These are phyloP conservation scores for Fusarium tupiense DNA, from an alignment of 2,329 filamentous ascomycete genomes.

Conservation along the genomic window DNA sequence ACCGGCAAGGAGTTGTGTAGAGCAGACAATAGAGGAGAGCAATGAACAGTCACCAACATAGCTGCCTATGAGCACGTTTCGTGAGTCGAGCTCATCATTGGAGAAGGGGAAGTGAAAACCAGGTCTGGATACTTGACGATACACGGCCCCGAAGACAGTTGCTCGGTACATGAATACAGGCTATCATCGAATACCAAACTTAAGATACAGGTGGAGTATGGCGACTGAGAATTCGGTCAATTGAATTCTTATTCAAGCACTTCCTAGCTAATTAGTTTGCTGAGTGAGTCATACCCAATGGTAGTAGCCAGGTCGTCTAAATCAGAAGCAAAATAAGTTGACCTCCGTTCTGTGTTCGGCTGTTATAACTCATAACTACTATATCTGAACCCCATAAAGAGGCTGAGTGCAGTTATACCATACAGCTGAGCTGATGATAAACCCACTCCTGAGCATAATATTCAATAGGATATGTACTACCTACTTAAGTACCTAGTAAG, in stretches of 20 bases:
- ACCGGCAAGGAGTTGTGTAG: neutral
- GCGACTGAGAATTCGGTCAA: neutral
- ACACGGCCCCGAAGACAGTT: neutral
- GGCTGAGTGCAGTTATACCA: neutral
- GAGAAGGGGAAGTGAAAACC: neutral
- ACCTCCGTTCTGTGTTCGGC: neutral
- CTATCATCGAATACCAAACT: neutral
- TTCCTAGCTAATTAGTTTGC: neutral
- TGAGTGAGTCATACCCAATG: too few relatives aligned
- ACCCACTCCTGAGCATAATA: neutral
- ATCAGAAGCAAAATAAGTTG: neutral
- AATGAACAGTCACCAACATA: neutral
- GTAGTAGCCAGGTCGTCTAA: neutral
- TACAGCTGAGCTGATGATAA: neutral
- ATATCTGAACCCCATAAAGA: neutral
- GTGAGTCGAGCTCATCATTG: neutral
- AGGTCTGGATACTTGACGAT: neutral
- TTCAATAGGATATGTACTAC: neutral
- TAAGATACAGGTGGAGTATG: neutral
- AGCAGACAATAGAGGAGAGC: neutral
- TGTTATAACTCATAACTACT: neutral
- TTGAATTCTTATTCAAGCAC: neutral
- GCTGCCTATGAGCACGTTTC: neutral
- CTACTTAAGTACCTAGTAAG: neutral
- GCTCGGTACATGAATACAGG: neutral